Evolutionary conservation across 2,329 filamentous ascomycete species (phyloP).

Genomic region (Ceratocystis colombiana): DNA sequence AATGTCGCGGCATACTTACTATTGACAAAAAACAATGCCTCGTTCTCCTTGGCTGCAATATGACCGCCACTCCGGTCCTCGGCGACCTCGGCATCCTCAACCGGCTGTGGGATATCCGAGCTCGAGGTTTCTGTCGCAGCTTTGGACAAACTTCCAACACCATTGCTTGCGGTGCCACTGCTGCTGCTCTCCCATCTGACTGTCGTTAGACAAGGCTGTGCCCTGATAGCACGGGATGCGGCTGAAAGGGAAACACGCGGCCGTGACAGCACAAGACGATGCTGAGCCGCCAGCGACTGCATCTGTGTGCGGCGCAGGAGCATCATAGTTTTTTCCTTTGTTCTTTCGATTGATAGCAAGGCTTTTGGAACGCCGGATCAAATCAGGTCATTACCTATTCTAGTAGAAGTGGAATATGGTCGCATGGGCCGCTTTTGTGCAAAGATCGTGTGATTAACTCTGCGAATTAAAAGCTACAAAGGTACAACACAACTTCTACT

Average conservation of each 20-base stretch:
- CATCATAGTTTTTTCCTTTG: conserved; percentile 13
- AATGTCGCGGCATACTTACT: conserved; percentile 44
- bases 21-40: conserved; percentile 82
- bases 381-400: not conserved
- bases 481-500: not conserved
- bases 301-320: conserved; percentile 22
- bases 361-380: not conserved
- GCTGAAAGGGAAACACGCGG: conserved; percentile 7
- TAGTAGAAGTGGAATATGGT: not conserved
- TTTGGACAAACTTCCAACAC: too few relatives aligned
- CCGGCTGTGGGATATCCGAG: conserved; percentile 12
- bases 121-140: conserved; percentile 23
- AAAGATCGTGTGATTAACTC: not conserved
- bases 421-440: not conserved
- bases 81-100: conserved; percentile 30
- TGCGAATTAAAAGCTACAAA: not conserved
- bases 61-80: conserved; percentile 66
- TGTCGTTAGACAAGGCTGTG: not conserved
- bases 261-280: conserved; percentile 16
- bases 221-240: not conserved
- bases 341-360: not conserved
- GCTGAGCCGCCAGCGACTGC: conserved; percentile 9
- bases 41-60: conserved; percentile 63
- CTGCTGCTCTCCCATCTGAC: conserved; percentile 26
- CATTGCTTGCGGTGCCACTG: conserved; percentile 17